Conservation (phyloP, 805 yeast species). For the Cyberlindnera galapagoensis region DNA sequence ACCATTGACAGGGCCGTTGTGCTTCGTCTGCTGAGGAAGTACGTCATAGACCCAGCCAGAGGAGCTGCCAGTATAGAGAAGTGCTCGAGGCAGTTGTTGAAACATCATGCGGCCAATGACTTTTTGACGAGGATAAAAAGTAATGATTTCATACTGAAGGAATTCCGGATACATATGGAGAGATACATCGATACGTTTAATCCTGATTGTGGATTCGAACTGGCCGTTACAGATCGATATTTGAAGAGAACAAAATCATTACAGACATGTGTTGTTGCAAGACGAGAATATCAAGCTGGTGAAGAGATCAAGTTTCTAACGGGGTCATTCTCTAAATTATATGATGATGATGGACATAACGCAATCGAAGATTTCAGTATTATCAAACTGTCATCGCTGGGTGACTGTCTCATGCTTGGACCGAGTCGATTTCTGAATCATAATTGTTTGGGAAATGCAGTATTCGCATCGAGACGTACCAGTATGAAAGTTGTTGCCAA, state of each 20-base stretch:
- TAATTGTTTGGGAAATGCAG: slow-evolving; percentile 38
- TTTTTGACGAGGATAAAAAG: slow-evolving; percentile 23
- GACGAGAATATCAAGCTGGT: slow-evolving; percentile 23
- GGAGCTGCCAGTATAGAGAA: slow-evolving; percentile 11
- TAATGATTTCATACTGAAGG: slow-evolving; percentile 16
- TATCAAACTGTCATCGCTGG: slow-evolving; percentile 28
- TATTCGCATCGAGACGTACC: slow-evolving; percentile 25
- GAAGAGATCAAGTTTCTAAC: slow-evolving; percentile 29
- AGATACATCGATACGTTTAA: slow-evolving; percentile 31
- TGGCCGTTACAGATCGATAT: slow-evolving; percentile 38
- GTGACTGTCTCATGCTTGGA: slow-evolving; percentile 38
- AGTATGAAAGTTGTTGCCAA: slow-evolving; percentile 29
- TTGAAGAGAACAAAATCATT: slow-evolving; percentile 8
- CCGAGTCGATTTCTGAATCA: slow-evolving; percentile 44
- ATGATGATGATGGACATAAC: slow-evolving; percentile 27
- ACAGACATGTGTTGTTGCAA: slow-evolving; percentile 34
- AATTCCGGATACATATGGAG: slow-evolving; percentile 30
- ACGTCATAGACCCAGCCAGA: slow-evolving; percentile 8
- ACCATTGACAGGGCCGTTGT: slow-evolving; percentile 5
- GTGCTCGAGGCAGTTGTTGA: slow-evolving; percentile 24
- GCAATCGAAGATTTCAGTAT: slow-evolving; percentile 37
- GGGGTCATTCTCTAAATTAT: slow-evolving; percentile 32
- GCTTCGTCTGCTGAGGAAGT: slow-evolving; percentile 7
- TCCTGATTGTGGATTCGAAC: slow-evolving; percentile 34
- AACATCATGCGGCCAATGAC: slow-evolving; percentile 18